Base-by-base conservation (phyloP, 1,284 basidiomycete genomes). In the Naganishia cerealis region DNA sequence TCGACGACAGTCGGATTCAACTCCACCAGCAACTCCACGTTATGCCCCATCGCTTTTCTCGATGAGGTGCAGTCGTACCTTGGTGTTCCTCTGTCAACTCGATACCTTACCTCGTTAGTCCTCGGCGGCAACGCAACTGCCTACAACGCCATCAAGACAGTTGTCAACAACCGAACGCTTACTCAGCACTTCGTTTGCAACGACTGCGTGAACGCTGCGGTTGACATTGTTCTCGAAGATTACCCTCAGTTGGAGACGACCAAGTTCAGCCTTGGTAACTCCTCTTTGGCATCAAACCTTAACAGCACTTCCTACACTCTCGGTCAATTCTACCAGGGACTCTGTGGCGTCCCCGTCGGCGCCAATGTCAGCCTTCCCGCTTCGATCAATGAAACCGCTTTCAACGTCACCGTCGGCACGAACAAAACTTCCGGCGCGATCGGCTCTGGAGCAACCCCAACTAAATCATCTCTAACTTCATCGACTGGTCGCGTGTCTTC, bases 121-220 rank as follows among this genome's bases (percentile, higher is more conserved):
- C 63, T 76, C 10, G 76, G 75, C 29, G 73, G 68, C 15, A 76
- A 79, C 70, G n/a, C 67, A n/a, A 73, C 76, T 12, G 75, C 73
- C 8, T 71, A 66, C 67, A 63, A 68, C 46, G 39, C 65, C 9
- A 40, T 71, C 24, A 18, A 57, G 38, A n/a, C 62, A n/a, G 15
- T 68, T 38, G 55, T 40, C 39, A 52, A 65, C 33, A 68, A 71
- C 70, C 40, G 15, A 16, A 59, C 66, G 13, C 5, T 71, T 40
- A 39, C 65, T 21, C n/a, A 42, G 10, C 24, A 66, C 13, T 62
- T 71, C n/a, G 63, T 78, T 13, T 81, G 80, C 75, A 71, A 71
- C 62, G 78, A 80, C 68, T 81, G 80, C 70, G 72, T 80, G 68
- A 76, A 75, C 69, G 78, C 72, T 39, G 76, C 74, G 15, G 67